Evolutionary conservation across 2,329 filamentous ascomycete species (phyloP).

Genomic region (Phialophora verrucosa): DNA sequence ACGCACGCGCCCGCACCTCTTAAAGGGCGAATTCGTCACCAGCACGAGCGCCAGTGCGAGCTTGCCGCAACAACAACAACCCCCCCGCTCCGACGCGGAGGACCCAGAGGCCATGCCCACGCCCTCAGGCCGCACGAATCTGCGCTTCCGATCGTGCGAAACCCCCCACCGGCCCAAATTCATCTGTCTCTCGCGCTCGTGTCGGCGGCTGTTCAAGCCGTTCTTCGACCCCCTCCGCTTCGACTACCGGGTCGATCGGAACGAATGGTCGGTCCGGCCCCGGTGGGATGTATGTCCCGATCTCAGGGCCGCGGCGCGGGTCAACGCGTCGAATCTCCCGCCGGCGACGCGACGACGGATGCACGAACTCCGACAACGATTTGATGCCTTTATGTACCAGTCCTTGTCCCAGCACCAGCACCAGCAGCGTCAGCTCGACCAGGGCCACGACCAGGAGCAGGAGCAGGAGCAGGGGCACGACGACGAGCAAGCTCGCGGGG

Average conservation of each 20-base stretch:
- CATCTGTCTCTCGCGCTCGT: not conserved
- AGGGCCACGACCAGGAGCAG: no score
- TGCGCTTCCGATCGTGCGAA: slow-evolving; percentile 6
- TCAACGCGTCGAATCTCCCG: not conserved
- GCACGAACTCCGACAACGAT: not conserved
- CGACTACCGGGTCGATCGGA: not conserved
- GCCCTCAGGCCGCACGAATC: slow-evolving; percentile 3
- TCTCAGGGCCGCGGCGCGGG: not conserved
- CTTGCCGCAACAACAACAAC: no score
- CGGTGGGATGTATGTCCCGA: not conserved
- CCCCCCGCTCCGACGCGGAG: no score
- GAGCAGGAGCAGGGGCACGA: no score
- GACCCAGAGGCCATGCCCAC: not conserved
- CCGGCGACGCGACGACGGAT: not conserved
- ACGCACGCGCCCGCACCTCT: not conserved
- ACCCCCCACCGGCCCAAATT: slow-evolving; percentile 8
- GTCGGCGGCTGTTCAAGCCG: slow-evolving; percentile 2
- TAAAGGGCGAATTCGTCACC: slow-evolving; percentile 2
- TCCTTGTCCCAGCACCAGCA: no score
- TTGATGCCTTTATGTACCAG: not conserved
- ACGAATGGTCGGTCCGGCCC: slow-evolving; percentile 7
- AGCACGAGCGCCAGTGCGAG: not conserved
- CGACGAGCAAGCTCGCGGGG: no score
- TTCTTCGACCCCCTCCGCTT: slow-evolving; percentile 5
- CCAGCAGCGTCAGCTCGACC: no score